Evolutionary conservation across 192 early-diverging fungal genomes (phyloP), one percentile per base, ranked within the genome.

Genomic region (Chytriomyces hyalinus): DNA sequence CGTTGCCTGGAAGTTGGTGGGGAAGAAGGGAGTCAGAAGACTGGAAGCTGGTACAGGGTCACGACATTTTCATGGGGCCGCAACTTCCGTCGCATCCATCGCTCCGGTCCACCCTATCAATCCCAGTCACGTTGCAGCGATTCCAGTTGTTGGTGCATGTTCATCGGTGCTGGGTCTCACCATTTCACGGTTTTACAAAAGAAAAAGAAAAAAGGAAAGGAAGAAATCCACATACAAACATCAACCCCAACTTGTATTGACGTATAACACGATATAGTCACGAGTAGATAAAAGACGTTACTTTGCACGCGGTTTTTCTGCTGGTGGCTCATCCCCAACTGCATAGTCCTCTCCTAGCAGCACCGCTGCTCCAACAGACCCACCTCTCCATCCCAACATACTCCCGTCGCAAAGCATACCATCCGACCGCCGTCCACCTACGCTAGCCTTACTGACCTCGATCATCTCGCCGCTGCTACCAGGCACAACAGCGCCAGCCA

Each of bases 311-410:
- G 78, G 78, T 48, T 79, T 79, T 45, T 65, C 57, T 6, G 43
- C 65, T 8, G 78, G 78, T 17, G 78, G 71, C 28, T 26, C 65
- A 11, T 10, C 17, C 6, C 78, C 78, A 36, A 79, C 49, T 5
- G 71, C 43, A 46, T 57, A 79, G 15, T 8, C 49, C n/a, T 64
- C 63, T 9, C 47, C 13, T 3, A 79, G 48, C 11, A 74, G 8
- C 22, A 79, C 78, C 13, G 71, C 63, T 8, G 51, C 13, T 9
- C 78, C 78, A 17, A 65, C 72, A 8, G 17, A 43, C 22, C 77
- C 77, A 2, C 78, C 78, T 43, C 60, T 64, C 78, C 78, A 79
- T 17, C 78, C 78, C 17, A 79, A 44, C 49, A 47, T 67, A 20
- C 64, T 44, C 10, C 61, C 70, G 47, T 79, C 78, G 50, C 65